These are phyloP conservation scores for Moniliella sp. DNA, from an alignment of 1,284 basidiomycete genomes.

Conservation along the genomic window DNA sequence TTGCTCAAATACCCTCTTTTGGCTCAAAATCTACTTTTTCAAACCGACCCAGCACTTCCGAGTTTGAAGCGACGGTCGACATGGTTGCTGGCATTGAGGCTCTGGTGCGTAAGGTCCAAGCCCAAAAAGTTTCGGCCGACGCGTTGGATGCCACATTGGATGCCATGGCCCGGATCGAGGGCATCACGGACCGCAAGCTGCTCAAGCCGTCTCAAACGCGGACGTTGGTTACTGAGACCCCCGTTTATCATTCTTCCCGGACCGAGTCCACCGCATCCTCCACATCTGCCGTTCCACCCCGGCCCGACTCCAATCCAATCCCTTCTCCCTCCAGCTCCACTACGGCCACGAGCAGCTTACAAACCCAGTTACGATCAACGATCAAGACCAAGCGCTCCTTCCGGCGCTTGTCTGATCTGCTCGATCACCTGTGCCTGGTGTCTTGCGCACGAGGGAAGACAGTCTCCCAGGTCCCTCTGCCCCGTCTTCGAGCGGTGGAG, in stretches of 20 bases:
- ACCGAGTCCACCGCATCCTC: conserved; percentile 16
- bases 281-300: background rate
- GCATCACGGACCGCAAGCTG: conserved; percentile 42
- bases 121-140: conserved; percentile 86
- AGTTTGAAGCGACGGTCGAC: conserved; percentile 80
- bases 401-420: conserved; percentile 14
- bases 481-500: background rate
- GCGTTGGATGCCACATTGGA: conserved; percentile 82
- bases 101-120: conserved; percentile 84
- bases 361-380: conserved; percentile 3
- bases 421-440: background rate
- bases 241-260: conserved; percentile 35
- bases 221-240: conserved; percentile 60
- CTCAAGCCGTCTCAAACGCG: conserved; percentile 70
- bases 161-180: conserved; percentile 81
- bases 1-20: conserved; percentile 91
- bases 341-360: conserved; percentile 6
- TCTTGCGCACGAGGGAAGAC: background rate
- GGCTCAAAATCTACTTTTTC: conserved; percentile 59
- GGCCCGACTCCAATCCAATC: background rate
- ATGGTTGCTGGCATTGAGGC: conserved; percentile 92
- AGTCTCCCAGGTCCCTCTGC: too few relatives aligned
- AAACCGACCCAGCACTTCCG: conserved; percentile 90
- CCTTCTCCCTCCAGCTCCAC: background rate
- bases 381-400: conserved; percentile 12